Evolutionary conservation across 1,284 basidiomycete species (phyloP), one percentile per base, ranked within the genome.

Genomic region (Stygiomarasmius scandens): DNA sequence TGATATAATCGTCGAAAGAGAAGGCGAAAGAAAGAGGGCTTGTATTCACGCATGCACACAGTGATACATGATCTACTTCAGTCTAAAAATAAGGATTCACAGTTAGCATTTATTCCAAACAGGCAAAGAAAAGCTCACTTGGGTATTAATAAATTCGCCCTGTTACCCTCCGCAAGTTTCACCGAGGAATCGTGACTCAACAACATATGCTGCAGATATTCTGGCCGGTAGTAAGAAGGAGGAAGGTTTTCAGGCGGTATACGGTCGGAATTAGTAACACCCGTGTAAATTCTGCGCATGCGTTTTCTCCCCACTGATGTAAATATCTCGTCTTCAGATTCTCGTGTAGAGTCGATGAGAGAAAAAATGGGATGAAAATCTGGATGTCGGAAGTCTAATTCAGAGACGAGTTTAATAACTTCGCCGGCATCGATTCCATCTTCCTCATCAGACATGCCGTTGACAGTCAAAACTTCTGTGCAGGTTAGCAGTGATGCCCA

Each of bases 361-460:
- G 36, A 19, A 24, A 55, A 49, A 3, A 55, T 29, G 14, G 24
- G 10, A 23, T 24, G 29, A 49, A 55, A 55, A n/a, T 55, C 54
- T 14, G 54, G 54, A 25, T 55, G 54, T 1, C 47, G 45, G 32
- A 55, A 55, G 24, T 49, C 34, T 12, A 49, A 5, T 3, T 49
- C 34, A n/a, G 38, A 29, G 16, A 55, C 47, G 14, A 22, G n/a
- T 49, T 23, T 20, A 3, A 55, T 34, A n/a, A n/a, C 24, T 25
- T 55, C 23, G 8, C 36, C 54, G 3, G 23, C 47, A 4, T 49
- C 23, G 10, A 19, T n/a, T 4, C 46, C 45, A 14, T 55, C 34
- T 25, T 55, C 54, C 27, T 55, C 54, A 20, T 55, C 54, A 5
- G 54, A 55, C 46, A 55, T 55, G 22, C 54, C 54, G 19, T 38